These are phyloP conservation scores for Hysterium pulicare DNA, from an alignment of 2,329 filamentous ascomycete genomes.

Conservation along the genomic window DNA sequence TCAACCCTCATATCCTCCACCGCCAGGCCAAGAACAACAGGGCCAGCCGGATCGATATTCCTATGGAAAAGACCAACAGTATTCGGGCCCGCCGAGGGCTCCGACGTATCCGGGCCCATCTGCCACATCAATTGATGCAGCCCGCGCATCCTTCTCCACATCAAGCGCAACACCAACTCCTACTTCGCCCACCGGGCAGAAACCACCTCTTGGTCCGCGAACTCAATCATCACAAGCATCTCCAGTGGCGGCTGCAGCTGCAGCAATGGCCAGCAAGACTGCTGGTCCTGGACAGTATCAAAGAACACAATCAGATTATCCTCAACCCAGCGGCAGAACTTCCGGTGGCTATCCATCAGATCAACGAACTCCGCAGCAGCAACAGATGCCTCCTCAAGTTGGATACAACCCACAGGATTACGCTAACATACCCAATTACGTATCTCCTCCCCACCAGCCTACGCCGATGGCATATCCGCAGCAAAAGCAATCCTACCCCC, in stretches of 20 bases:
- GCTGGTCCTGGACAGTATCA: conserved; percentile 42
- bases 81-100: conserved; percentile 33
- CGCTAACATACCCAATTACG: conserved; percentile 47
- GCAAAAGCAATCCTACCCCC: conserved; percentile 47
- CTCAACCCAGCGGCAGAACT: conserved; percentile 25
- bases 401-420: conserved; percentile 79
- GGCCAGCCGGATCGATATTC: conserved; percentile 44
- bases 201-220: conserved; percentile 47
- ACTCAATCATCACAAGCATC: conserved; percentile 47
- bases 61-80: conserved; percentile 45
- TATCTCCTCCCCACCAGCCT: conserved; percentile 35
- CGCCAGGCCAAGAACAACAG: conserved; percentile 36
- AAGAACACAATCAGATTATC: conserved; percentile 44
- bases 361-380: conserved; percentile 35
- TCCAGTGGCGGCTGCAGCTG: conserved; percentile 46
- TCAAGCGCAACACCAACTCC: conserved; percentile 36
- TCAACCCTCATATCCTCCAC: conserved; percentile 34
- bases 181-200: conserved; percentile 46
- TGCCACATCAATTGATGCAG: conserved; percentile 45
- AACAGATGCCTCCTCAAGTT: conserved; percentile 49
- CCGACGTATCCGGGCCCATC: conserved; percentile 39
- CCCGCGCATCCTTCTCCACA: conserved; percentile 43
- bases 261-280: conserved; percentile 43
- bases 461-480: too few relatives aligned
- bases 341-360: conserved; percentile 39